Percentiles rank a stretch among this genome's conserved stretches.
phyloP scores from a whole-genome alignment of 768 basidiomycete species.

The Solioccasus polychromus region DNA sequence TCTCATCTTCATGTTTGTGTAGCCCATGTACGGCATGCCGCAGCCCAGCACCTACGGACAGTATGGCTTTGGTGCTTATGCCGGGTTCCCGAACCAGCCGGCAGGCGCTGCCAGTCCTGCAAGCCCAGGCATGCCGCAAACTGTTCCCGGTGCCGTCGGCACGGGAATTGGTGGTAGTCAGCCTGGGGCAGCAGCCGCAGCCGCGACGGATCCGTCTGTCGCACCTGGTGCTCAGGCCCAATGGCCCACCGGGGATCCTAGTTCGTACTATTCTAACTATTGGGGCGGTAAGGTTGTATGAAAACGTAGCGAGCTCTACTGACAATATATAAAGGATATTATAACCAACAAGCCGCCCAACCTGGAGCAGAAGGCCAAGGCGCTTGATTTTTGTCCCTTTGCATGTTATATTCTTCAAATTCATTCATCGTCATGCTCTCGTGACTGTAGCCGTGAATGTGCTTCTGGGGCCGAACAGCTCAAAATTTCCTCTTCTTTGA shows the following conservation, averaged over 20 bases:
- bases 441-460: conserved; percentile 34
- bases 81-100: conserved; percentile 62
- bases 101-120: conserved; percentile 47
- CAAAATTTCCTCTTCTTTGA: conserved; percentile 13
- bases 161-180: conserved; percentile 55
- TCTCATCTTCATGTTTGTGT: conserved; percentile 4
- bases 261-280: conserved; percentile 75
- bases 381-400: conserved; percentile 26
- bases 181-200: too few relatives aligned
- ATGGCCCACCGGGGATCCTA: conserved; percentile 74
- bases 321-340: conserved; percentile 59
- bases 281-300: conserved; percentile 64
- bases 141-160: conserved; percentile 51
- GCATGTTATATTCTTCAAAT: conserved; percentile 24
- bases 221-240: conserved; percentile 67
- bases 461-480: conserved; percentile 18
- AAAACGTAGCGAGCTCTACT: conserved; percentile 4
- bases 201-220: conserved; percentile 52
- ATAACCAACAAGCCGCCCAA: conserved; percentile 69
- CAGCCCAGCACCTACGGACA: conserved; percentile 73
- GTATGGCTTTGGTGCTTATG: conserved; percentile 74
- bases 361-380: conserved; percentile 54
- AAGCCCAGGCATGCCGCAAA: conserved; percentile 51
- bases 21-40: conserved; percentile 92
- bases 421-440: conserved; percentile 24